Evolutionary conservation across 257 asterid genomes (phyloP).

Genomic region (Petunia axillaris): DNA sequence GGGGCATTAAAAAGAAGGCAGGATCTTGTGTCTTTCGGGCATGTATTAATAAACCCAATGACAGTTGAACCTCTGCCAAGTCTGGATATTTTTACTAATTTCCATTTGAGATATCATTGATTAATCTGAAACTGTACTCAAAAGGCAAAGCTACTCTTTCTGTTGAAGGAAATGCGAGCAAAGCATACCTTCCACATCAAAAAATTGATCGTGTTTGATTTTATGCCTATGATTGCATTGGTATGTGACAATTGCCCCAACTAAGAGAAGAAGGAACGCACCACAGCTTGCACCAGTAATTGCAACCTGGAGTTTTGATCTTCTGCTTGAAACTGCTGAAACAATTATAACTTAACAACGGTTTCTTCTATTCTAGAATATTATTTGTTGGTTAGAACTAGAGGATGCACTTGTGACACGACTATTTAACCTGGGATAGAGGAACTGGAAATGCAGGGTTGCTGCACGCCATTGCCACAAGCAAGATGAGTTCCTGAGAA

Average conservation of each 20-base stretch:
- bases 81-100: too few species aligned
- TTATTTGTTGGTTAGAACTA: conserved; percentile 4
- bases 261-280: conserved; percentile 60
- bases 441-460: conserved; percentile 74
- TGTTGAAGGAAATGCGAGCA: not conserved
- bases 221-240: conserved; percentile 45
- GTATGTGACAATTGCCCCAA: conserved; percentile 58
- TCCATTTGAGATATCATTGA: not conserved
- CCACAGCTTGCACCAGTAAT: conserved; percentile 62
- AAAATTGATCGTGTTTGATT: conserved; percentile 47
- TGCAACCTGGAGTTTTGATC: conserved; percentile 55
- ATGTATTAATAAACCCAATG: not conserved
- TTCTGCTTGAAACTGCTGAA: conserved; percentile 58
- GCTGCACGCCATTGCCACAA: conserved; percentile 63
- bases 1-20: not conserved
- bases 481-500: conserved; percentile 71
- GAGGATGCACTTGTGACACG: not conserved
- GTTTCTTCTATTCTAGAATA: not conserved
- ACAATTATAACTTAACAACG: conserved; percentile 11
- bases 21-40: not conserved
- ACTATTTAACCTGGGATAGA: conserved; percentile 56
- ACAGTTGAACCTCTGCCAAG: not conserved
- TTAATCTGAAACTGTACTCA: not conserved
- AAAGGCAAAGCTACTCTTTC: not conserved
- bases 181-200: conserved; percentile 69